Evolutionary conservation across 148 eudicot species (phyloP), one percentile per base, ranked within the genome.

Genomic region (Pouteria glomerata): DNA sequence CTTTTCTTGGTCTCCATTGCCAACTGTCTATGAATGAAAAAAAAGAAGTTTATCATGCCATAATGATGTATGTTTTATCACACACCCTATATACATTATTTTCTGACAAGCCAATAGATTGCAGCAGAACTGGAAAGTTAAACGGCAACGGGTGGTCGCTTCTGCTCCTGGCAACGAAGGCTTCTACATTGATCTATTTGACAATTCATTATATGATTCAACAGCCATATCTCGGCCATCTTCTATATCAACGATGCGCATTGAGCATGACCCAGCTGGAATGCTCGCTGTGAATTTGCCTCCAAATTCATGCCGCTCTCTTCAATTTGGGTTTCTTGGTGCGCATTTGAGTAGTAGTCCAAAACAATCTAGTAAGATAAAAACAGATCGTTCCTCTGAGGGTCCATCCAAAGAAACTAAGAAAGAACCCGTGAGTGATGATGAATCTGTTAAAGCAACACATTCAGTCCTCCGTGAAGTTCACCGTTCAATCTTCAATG

Each of bases 91-190:
- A 29, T 24, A n/a, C 39, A 13, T 70, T 58, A 51, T 79, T 72
- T 65, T 37, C 84, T 80, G 60, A 79, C 73, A 59, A 61, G 61
- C 80, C 33, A 56, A 79, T 84, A 95, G 98, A 82, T 77, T 95
- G 86, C 98, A 95, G 86, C 97, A 89, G 76, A 95, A 95, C 79
- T 95, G 98, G 98, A 95, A 95, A 84, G 86, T 95, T 73, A 95
- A 95, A 74, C 82, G 97, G 77, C 91, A 87, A 73, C 90, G 98
- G n/a, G 60, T 88, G 84, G 88, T 83, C 1, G 85, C 96, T 71
- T 82, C 87, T 83, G 85, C 92, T 78, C 82, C 91, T 74, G 86
- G 96, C 73, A 95, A 89, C 48, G 98, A 95, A 69, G 97, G 98
- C 57, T 95, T 95, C 82, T 89, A 87, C 72, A 82, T 95, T 78